Percentiles rank a stretch among this genome's conserved stretches.
Evolutionary conservation across 2,329 filamentous ascomycete genomes (phyloP).

Genomic region (Canariomyces notabilis): DNA sequence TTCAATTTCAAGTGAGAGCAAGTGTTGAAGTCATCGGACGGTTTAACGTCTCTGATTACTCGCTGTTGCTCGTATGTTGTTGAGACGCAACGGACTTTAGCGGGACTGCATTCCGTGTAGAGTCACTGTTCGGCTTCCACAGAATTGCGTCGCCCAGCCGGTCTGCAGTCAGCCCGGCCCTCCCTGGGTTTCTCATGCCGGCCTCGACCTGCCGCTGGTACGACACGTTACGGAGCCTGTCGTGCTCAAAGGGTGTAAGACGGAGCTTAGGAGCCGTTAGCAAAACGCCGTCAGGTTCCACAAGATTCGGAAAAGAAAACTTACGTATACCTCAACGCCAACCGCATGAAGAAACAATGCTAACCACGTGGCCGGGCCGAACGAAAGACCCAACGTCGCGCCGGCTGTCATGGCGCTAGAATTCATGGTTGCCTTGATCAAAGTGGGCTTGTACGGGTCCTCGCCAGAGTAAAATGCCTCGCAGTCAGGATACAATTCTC

Average conservation of each 20-base stretch:
- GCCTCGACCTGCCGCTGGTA: conserved; percentile 52
- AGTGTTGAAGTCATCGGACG: too few relatives aligned
- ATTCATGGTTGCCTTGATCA: too few relatives aligned
- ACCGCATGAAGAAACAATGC: conserved; percentile 47
- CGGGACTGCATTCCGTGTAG: too few relatives aligned
- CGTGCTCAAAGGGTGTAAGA: conserved; percentile 48
- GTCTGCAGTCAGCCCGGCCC: conserved; percentile 41
- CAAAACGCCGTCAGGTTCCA: conserved; percentile 5
- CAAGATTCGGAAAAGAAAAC: conserved; percentile 13
- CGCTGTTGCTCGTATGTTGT: too few relatives aligned
- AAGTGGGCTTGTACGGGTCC: too few relatives aligned
- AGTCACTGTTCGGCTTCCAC: too few relatives aligned
- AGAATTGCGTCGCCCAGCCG: conserved; percentile 33
- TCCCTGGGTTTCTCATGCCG: conserved; percentile 46
- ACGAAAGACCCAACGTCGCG: conserved; percentile 45
- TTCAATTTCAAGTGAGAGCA: too few relatives aligned
- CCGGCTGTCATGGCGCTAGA: conserved; percentile 37
- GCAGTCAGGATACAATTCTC: conserved; percentile 42
- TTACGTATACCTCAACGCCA: conserved; percentile 44
- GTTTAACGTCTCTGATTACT: too few relatives aligned
- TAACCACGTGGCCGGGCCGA: too few relatives aligned
- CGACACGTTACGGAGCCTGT: conserved; percentile 50
- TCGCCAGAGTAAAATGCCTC: too few relatives aligned
- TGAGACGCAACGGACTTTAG: too few relatives aligned
- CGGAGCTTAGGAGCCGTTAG: too few relatives aligned